These are phyloP conservation scores for Xylaria sp. DNA, from an alignment of 2,329 filamentous ascomycete genomes.

Conservation along the genomic window DNA sequence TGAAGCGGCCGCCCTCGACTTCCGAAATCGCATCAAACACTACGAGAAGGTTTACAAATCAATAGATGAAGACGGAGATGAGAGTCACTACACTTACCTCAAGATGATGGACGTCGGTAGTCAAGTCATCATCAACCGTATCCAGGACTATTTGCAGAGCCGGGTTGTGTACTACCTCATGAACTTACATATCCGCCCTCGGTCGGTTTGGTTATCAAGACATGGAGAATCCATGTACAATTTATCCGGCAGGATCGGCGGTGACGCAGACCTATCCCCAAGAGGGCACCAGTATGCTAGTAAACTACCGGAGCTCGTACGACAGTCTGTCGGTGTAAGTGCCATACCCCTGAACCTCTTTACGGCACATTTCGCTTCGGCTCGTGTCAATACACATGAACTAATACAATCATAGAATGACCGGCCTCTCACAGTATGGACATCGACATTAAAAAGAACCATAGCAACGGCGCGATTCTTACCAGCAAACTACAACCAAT, in stretches of 20 bases:
- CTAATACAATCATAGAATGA: conserved; percentile 53
- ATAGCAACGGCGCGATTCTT: conserved; percentile 90
- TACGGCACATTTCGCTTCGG: not conserved
- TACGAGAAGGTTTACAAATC: conserved; percentile 98
- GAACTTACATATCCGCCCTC: conserved; percentile 96
- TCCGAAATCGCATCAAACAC: conserved; percentile 91
- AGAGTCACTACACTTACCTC: conserved; percentile 88
- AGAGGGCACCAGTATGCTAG: conserved; percentile 87
- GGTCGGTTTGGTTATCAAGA: conserved; percentile 94
- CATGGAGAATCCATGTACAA: conserved; percentile 97
- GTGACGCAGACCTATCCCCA: conserved; percentile 84
- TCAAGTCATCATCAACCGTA: conserved; percentile 97
- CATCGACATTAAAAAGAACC: conserved; percentile 74
- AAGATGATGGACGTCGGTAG: conserved; percentile 97
- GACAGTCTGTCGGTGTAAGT: conserved; percentile 83
- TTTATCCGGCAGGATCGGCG: conserved; percentile 86
- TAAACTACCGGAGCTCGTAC: conserved; percentile 82
- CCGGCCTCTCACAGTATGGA: conserved; percentile 67
- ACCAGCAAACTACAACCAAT: conserved; percentile 81
- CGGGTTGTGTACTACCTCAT: conserved; percentile 98
- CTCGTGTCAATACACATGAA: conserved; percentile 17
- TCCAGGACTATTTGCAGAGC: conserved; percentile 95
- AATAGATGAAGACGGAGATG: conserved; percentile 79
- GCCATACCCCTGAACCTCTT: not conserved
- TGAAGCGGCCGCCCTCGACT: conserved; percentile 87